Evolutionary conservation across 108 stramenopile genomes (phyloP).

Genomic region (Cyclotella baltica): DNA sequence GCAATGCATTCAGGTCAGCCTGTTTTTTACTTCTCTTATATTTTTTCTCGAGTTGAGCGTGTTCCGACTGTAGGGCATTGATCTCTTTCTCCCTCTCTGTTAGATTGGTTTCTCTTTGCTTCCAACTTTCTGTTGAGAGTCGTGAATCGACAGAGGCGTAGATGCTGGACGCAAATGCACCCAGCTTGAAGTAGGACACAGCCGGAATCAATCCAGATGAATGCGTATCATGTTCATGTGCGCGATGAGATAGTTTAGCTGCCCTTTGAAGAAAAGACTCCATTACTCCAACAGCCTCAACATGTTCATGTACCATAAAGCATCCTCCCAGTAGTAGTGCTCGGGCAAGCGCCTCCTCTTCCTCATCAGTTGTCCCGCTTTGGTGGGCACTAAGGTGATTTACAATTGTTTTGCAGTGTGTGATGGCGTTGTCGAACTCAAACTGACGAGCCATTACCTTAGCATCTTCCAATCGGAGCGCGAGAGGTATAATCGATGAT

Average conservation of each 20-base stretch:
- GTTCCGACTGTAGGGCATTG: slow-evolving; percentile 34
- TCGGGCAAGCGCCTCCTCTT: slow-evolving; percentile 60
- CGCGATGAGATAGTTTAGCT: slow-evolving; percentile 41
- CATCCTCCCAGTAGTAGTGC: slow-evolving; percentile 63
- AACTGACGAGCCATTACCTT: slow-evolving; percentile 61
- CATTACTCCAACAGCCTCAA: slow-evolving; percentile 66
- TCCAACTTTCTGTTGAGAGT: slow-evolving; percentile 74
- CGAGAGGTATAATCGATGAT: slow-evolving; percentile 26
- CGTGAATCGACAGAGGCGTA: slow-evolving; percentile 60
- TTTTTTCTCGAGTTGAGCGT: slow-evolving; percentile 51
- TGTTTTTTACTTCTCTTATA: slow-evolving; percentile 22
- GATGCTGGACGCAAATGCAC: slow-evolving; percentile 64
- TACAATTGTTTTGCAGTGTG: slow-evolving; percentile 60
- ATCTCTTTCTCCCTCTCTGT: slow-evolving; percentile 57
- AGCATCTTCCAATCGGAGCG: slow-evolving; percentile 79
- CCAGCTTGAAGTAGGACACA: slow-evolving; percentile 60
- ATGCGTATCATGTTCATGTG: slow-evolving; percentile 32
- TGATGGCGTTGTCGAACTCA: slow-evolving; percentile 69
- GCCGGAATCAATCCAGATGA: slow-evolving; percentile 39
- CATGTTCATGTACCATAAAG: slow-evolving; percentile 82
- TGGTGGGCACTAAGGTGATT: slow-evolving; percentile 48
- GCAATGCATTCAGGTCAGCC: slow-evolving; percentile 13
- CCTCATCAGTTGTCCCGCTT: slow-evolving; percentile 24
- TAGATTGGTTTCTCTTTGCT: slow-evolving; percentile 49
- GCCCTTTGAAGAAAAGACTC: slow-evolving; percentile 76